Percentiles rank a stretch among this genome's conserved stretches.
These are phyloP conservation scores for Scheffersomyces cryptocercus DNA, from an alignment of 1,139 yeast genomes.

Conservation along the genomic window DNA sequence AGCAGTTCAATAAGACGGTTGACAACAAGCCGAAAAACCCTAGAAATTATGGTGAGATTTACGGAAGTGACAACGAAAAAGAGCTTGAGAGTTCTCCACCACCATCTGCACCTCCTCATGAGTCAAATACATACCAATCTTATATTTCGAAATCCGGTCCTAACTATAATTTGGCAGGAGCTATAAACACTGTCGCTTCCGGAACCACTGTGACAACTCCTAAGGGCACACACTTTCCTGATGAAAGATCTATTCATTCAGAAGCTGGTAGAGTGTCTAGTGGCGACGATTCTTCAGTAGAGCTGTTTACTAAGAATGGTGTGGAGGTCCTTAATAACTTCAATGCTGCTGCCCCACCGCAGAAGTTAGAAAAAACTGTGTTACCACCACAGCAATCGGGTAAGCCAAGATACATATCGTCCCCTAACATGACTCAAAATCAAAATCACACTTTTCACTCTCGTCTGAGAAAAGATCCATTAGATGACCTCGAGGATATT, in stretches of 20 bases:
- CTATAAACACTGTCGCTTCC: constrained; percentile 18
- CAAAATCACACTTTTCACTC: constrained; percentile 17
- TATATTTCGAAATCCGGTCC: constrained; percentile 13
- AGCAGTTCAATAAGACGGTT: constrained; percentile 38
- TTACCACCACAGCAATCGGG: constrained; percentile 12
- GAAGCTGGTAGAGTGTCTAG: constrained; percentile 27
- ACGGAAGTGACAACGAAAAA: constrained; percentile 10
- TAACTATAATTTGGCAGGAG: constrained; percentile 13
- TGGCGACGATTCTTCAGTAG: constrained; percentile 18
- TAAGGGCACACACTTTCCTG: constrained; percentile 11
- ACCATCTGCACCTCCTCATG: constrained; percentile 26
- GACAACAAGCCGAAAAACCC: constrained; percentile 6
- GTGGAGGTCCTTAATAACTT: constrained; percentile 5
- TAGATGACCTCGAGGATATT: no score
- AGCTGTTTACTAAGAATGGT: constrained; percentile 3
- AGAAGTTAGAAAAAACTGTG: no score
- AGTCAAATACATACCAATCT: constrained; percentile 4
- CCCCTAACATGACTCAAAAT: constrained; percentile 39
- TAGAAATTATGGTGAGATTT: constrained; percentile 11
- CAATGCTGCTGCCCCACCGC: neutral
- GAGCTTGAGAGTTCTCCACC: constrained; percentile 19
- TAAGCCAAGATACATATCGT: constrained; percentile 35
- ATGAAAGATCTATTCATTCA: constrained; percentile 27
- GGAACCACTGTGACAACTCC: constrained; percentile 19
- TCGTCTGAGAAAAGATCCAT: constrained; percentile 1